These are phyloP conservation scores for Petunia hybrid DNA, from an alignment of 305 asterid genomes.

Conservation along the genomic window DNA sequence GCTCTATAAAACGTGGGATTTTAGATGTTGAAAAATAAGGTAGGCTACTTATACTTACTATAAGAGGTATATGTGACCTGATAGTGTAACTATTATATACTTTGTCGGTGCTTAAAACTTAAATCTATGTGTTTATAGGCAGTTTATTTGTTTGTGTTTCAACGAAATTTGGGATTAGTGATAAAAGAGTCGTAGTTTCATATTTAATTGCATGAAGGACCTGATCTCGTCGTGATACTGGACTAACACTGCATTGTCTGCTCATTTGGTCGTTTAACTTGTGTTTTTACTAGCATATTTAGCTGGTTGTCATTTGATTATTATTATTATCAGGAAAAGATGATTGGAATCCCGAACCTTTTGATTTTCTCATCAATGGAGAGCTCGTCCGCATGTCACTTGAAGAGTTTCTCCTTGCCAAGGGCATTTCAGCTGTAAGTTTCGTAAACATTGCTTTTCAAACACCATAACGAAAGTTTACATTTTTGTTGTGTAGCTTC, in stretches of 20 bases:
- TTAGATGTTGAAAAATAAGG: no score
- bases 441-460: background rate
- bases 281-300: background rate
- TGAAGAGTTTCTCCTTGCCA: slow-evolving; percentile 88
- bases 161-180: slow-evolving; percentile 1
- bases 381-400: slow-evolving; percentile 90
- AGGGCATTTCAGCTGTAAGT: slow-evolving; percentile 88
- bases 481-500: background rate
- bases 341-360: slow-evolving; percentile 74
- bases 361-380: slow-evolving; percentile 83
- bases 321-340: slow-evolving; percentile 50
- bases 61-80: no score
- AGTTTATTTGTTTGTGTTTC: no score
- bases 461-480: background rate
- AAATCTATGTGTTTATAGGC: no score
- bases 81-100: no score
- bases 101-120: no score
- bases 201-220: background rate
- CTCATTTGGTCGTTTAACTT: background rate
- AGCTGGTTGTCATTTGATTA: slow-evolving; percentile 26
- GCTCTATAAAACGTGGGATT: no score
- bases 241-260: background rate
- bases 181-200: background rate
- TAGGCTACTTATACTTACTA: no score
- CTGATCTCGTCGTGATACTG: background rate